Conservation (phyloP, 441 rosid genomes). For the Brassica hybrid region DNA sequence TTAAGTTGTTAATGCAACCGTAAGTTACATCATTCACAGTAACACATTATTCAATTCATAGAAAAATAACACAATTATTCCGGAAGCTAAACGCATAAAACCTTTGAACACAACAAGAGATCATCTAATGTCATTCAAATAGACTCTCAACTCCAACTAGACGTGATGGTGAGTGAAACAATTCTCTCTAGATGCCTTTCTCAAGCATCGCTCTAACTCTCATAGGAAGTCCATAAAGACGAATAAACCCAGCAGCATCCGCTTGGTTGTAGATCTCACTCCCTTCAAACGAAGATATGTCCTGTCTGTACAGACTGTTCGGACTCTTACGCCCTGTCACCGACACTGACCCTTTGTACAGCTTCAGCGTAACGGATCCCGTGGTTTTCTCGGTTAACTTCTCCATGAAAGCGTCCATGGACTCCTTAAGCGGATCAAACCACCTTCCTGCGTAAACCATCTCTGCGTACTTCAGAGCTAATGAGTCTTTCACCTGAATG, state of each 20-base stretch:
- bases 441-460: conserved; percentile 94
- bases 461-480: conserved; percentile 89
- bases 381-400: conserved; percentile 74
- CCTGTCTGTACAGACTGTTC: conserved; percentile 78
- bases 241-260: conserved; percentile 88
- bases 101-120: background rate
- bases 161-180: background rate
- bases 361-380: conserved; percentile 74
- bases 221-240: conserved; percentile 81
- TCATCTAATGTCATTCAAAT: background rate
- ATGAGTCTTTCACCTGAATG: conserved; percentile 76
- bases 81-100: conserved; percentile 17
- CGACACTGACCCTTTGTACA: conserved; percentile 77
- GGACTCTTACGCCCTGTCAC: conserved; percentile 75
- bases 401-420: conserved; percentile 90
- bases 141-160: conserved; percentile 1
- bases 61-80: background rate
- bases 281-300: conserved; percentile 86
- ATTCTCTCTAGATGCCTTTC: conserved; percentile 45
- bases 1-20: background rate
- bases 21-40: background rate
- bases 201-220: conserved; percentile 84
- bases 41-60: conserved; percentile 16
- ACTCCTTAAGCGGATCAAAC: conserved; percentile 87
- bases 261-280: conserved; percentile 92